phyloP scores from a whole-genome alignment of 306 rosid genomes.

The Dryas drummondii region DNA sequence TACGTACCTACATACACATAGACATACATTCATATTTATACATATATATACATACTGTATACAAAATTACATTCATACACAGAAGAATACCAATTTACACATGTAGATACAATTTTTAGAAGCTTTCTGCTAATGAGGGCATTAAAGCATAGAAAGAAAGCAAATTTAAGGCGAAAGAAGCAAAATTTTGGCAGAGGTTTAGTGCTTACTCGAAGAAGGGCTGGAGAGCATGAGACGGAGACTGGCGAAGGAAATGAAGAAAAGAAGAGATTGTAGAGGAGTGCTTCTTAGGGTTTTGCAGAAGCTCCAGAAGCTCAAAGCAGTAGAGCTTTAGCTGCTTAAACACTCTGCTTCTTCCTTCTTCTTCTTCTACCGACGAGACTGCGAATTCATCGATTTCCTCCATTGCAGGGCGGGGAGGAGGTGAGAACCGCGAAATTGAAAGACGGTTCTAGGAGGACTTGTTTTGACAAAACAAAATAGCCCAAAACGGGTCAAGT shows the following conservation, averaged over 20 bases:
- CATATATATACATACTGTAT: neutral
- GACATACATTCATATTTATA: neutral
- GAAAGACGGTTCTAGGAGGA: neutral
- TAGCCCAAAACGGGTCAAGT: neutral
- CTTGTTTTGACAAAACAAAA: neutral
- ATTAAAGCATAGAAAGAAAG: neutral
- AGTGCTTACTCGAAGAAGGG: constrained; percentile 75
- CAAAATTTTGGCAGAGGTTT: neutral
- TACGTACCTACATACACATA: neutral
- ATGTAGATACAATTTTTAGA: neutral
- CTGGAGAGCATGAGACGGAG: constrained; percentile 51
- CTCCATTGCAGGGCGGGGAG: constrained; percentile 33
- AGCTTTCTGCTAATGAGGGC: neutral
- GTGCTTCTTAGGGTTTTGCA: constrained; percentile 56
- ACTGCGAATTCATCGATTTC: constrained; percentile 25
- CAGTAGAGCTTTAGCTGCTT: constrained; percentile 54
- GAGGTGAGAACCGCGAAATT: constrained; percentile 1
- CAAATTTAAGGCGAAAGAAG: constrained; percentile 1
- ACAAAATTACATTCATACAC: neutral
- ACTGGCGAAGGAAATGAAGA: constrained; percentile 53
- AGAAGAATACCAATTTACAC: neutral
- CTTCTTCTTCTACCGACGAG: neutral
- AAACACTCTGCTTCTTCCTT: constrained; percentile 42
- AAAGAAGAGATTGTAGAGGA: constrained; percentile 47
- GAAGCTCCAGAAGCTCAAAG: constrained; percentile 67